Conservation (phyloP, 148 eudicot species). For the Arbutus unedo region DNA sequence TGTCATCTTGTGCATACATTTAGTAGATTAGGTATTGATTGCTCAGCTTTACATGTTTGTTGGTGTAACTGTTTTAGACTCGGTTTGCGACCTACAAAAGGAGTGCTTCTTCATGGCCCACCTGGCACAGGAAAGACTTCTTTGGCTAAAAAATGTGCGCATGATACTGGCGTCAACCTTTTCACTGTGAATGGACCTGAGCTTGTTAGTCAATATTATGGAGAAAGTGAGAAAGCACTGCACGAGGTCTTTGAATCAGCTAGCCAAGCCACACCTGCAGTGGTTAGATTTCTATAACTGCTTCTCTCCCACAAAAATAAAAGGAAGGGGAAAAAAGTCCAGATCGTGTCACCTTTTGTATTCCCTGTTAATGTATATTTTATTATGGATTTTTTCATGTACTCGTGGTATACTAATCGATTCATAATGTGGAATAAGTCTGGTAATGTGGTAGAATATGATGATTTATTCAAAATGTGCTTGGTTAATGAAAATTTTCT, state of each 20-base stretch:
- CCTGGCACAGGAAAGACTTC: conserved; percentile 97
- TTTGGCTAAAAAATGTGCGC: conserved; percentile 71
- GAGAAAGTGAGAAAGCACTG: conserved; percentile 89
- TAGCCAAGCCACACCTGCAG: conserved; percentile 70
- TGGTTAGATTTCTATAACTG: conserved; percentile 54
- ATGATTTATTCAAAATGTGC: background rate
- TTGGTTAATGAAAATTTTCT: background rate
- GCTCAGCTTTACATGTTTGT: conserved; percentile 13
- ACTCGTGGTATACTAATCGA: conserved; percentile 14
- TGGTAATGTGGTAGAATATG: background rate
- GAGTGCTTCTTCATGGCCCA: conserved; percentile 97
- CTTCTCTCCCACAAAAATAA: background rate
- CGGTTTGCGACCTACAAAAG: conserved; percentile 82
- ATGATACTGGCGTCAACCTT: conserved; percentile 71
- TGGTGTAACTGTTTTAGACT: conserved; percentile 44
- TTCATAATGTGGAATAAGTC: background rate
- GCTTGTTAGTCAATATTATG: conserved; percentile 68
- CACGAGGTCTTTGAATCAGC: conserved; percentile 75
- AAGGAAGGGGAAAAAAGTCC: background rate
- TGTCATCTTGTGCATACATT: background rate
- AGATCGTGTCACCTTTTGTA: background rate
- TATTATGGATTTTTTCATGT: background rate
- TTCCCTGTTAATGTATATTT: background rate
- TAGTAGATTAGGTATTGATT: too few species aligned
- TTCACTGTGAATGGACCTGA: conserved; percentile 90